Conservation (phyloP, 2,329 filamentous ascomycete genomes). For the Pseudocercospora crystallina region DNA sequence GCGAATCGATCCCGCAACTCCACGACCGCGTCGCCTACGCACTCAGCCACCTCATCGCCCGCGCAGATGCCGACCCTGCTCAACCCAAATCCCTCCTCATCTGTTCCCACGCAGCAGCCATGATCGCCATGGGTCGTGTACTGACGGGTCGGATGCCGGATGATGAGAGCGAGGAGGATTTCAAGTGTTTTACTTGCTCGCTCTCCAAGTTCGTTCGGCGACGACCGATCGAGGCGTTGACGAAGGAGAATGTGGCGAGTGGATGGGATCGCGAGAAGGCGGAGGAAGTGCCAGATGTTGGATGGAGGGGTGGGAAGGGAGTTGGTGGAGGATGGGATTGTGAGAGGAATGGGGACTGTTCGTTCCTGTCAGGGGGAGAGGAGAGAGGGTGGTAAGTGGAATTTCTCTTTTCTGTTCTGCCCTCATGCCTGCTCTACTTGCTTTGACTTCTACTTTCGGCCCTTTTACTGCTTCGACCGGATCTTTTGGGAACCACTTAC, state of each 20-base stretch:
- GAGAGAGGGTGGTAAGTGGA: constrained; percentile 79
- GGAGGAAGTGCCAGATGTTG: constrained; percentile 42
- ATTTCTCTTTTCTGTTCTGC: constrained; percentile 7
- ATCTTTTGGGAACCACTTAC: constrained; percentile 26
- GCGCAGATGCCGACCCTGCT: constrained; percentile 67
- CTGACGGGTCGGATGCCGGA: constrained; percentile 77
- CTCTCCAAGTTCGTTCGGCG: constrained; percentile 66
- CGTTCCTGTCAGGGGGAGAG: constrained; percentile 73
- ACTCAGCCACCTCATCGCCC: constrained; percentile 67
- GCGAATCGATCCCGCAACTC: constrained; percentile 76
- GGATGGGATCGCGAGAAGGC: constrained; percentile 32
- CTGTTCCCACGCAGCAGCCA: constrained; percentile 83
- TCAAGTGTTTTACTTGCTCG: constrained; percentile 79
- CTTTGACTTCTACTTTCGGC: background rate
- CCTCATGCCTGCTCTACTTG: background rate
- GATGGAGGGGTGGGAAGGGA: constrained; percentile 61
- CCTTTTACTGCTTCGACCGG: background rate
- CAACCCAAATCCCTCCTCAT: constrained; percentile 69
- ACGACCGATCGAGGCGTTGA: constrained; percentile 18
- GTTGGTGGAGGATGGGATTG: constrained; percentile 79
- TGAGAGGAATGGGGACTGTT: constrained; percentile 78
- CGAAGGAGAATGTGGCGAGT: constrained; percentile 9
- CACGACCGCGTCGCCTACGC: constrained; percentile 76
- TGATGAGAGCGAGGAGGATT: constrained; percentile 72
- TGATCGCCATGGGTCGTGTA: constrained; percentile 81